These are phyloP conservation scores for Lactifluus volemus DNA, from an alignment of 768 basidiomycete species.

Conservation along the genomic window DNA sequence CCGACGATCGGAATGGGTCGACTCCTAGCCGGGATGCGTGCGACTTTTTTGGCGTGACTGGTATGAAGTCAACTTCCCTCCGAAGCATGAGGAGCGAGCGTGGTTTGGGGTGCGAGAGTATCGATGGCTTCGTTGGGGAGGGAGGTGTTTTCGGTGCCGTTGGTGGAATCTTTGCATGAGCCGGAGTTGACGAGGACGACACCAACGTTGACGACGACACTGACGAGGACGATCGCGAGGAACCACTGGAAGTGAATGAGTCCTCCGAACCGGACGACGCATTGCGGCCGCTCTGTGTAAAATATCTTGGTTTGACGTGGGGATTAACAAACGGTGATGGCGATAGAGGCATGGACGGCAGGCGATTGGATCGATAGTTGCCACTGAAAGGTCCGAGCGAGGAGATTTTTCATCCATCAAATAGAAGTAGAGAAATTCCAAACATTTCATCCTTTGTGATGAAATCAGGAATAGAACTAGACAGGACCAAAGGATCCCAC, in stretches of 20 bases:
- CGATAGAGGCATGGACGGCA: slow-evolving; percentile 32
- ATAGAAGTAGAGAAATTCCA: slow-evolving; percentile 94
- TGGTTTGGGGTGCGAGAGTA: slow-evolving; percentile 27
- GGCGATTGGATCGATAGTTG: slow-evolving; percentile 27
- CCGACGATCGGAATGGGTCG: slow-evolving; percentile 19
- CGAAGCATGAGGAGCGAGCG: slow-evolving; percentile 56
- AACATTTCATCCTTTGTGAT: slow-evolving; percentile 76
- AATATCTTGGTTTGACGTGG: slow-evolving; percentile 7
- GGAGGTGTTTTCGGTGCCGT: slow-evolving; percentile 8
- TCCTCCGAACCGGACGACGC: slow-evolving; percentile 21
- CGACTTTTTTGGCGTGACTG: slow-evolving; percentile 59
- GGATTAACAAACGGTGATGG: slow-evolving; percentile 23
- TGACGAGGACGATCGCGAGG: slow-evolving; percentile 14
- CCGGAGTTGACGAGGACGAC: slow-evolving; percentile 28
- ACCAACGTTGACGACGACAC: slow-evolving; percentile 19
- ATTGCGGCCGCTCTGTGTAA: slow-evolving; percentile 11
- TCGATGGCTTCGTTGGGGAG: slow-evolving; percentile 13
- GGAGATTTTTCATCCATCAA: slow-evolving; percentile 68
- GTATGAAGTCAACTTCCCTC: slow-evolving; percentile 65
- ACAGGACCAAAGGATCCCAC: slow-evolving; percentile 35
- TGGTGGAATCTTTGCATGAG: slow-evolving; percentile 19
- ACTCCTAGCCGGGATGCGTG: slow-evolving; percentile 28
- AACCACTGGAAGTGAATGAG: slow-evolving; percentile 11
- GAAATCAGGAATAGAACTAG: background rate
- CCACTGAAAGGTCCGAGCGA: slow-evolving; percentile 16